These are phyloP conservation scores for Luzula sylvatica DNA, from an alignment of 176 grass and related monocot species.

Conservation along the genomic window DNA sequence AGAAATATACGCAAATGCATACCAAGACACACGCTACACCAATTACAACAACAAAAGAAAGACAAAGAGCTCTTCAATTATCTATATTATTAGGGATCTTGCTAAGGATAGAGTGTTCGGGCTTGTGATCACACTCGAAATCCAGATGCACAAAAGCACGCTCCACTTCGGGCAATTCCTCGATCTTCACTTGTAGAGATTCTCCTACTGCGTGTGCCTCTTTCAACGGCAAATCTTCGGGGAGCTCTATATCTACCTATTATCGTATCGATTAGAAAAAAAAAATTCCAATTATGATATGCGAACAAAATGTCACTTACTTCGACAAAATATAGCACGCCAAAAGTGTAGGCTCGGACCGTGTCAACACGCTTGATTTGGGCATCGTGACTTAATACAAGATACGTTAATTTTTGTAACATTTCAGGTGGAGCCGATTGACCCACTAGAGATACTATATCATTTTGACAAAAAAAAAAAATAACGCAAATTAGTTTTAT, in stretches of 20 bases:
- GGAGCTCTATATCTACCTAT: constrained; percentile 95
- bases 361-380: constrained; percentile 85
- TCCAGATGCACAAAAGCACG: constrained; percentile 88
- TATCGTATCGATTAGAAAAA: neutral
- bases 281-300: neutral
- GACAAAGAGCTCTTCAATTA: neutral
- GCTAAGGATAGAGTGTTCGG: constrained; percentile 77
- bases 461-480: neutral
- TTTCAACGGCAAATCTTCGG: constrained; percentile 85
- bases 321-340: constrained; percentile 91
- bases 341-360: constrained; percentile 83
- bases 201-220: constrained; percentile 83
- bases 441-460: constrained; percentile 64
- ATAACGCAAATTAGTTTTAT: neutral
- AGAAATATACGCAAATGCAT: too few species aligned
- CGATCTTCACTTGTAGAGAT: constrained; percentile 86
- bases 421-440: constrained; percentile 82
- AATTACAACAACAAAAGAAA: too few species aligned
- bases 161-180: constrained; percentile 79
- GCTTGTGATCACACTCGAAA: constrained; percentile 86
- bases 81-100: constrained; percentile 47
- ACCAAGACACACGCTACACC: too few species aligned
- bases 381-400: constrained; percentile 52
- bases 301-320: constrained; percentile 9
- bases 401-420: constrained; percentile 87